Evolutionary conservation across 805 yeast species (phyloP).

Genomic region (Kluyveromyces aestuarii): DNA sequence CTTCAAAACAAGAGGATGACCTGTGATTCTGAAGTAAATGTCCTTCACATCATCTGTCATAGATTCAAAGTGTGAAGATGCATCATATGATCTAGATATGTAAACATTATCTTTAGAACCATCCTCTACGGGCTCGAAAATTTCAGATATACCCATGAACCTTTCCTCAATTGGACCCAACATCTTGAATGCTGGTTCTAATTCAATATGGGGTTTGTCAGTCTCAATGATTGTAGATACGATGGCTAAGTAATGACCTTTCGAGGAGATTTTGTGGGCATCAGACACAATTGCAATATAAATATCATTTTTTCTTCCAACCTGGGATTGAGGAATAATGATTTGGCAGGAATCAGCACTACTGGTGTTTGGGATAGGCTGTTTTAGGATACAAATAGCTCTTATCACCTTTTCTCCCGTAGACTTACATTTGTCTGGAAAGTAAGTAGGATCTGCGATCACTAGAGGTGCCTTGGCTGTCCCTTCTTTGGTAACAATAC

Average conservation of each 20-base stretch:
- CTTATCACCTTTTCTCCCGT: conserved; percentile 31
- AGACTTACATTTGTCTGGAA: conserved; percentile 50
- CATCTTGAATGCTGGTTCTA: conserved; percentile 88
- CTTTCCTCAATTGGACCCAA: conserved; percentile 74
- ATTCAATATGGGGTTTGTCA: conserved; percentile 80
- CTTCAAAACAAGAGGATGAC: conserved; percentile 82
- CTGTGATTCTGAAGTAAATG: conserved; percentile 82
- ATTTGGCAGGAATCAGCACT: conserved; percentile 87
- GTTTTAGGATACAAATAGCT: conserved; percentile 74
- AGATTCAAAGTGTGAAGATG: conserved; percentile 90
- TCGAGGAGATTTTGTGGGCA: conserved; percentile 83
- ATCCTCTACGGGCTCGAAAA: conserved; percentile 79
- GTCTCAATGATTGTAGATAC: conserved; percentile 93
- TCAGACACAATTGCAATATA: conserved; percentile 86
- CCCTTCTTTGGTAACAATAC: conserved; percentile 89
- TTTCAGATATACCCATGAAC: conserved; percentile 87
- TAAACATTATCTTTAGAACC: conserved; percentile 73
- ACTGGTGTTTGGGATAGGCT: conserved; percentile 74
- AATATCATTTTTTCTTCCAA: conserved; percentile 85
- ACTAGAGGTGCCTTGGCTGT: conserved; percentile 85
- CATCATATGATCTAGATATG: conserved; percentile 84
- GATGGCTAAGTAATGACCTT: conserved; percentile 85
- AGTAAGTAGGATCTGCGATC: conserved; percentile 96
- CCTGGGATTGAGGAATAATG: conserved; percentile 94
- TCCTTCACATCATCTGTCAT: conserved; percentile 97